These are phyloP conservation scores for Musa acuminata DNA, from an alignment of 176 grass and related monocot genomes.

Conservation along the genomic window DNA sequence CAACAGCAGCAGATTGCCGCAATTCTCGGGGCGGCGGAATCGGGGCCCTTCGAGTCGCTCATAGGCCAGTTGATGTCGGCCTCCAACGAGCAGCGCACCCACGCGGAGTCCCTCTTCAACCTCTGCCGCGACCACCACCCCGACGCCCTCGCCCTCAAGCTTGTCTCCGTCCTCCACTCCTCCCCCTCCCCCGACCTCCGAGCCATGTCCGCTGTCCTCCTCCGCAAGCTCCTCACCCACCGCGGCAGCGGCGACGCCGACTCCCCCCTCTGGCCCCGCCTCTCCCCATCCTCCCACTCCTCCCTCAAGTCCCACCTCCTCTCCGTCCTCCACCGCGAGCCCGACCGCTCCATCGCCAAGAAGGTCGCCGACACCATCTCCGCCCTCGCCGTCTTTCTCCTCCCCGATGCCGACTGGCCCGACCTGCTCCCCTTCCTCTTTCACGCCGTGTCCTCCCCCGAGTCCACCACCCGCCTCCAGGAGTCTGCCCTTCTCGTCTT, in stretches of 20 bases:
- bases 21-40: background rate
- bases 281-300: slow-evolving; percentile 41
- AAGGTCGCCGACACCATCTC: slow-evolving; percentile 89
- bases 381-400: slow-evolving; percentile 59
- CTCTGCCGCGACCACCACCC: slow-evolving; percentile 61
- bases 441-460: slow-evolving; percentile 43
- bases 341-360: slow-evolving; percentile 59
- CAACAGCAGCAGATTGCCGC: slow-evolving; percentile 23
- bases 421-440: slow-evolving; percentile 93
- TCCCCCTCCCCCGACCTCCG: slow-evolving; percentile 38
- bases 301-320: slow-evolving; percentile 58
- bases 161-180: slow-evolving; percentile 47
- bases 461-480: slow-evolving; percentile 47
- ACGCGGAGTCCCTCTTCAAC: slow-evolving; percentile 83
- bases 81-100: slow-evolving; percentile 70
- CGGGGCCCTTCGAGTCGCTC: slow-evolving; percentile 44
- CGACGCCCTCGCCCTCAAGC: slow-evolving; percentile 55
- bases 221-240: slow-evolving; percentile 73
- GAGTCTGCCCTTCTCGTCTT: slow-evolving; percentile 84
- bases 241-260: slow-evolving; percentile 11
- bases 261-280: slow-evolving; percentile 49
- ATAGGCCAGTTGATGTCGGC: slow-evolving; percentile 82
- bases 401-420: slow-evolving; percentile 56
- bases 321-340: slow-evolving; percentile 52
- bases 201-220: slow-evolving; percentile 61